phyloP scores from a whole-genome alignment of 2,329 filamentous ascomycete genomes.

The Claviceps paspali region DNA sequence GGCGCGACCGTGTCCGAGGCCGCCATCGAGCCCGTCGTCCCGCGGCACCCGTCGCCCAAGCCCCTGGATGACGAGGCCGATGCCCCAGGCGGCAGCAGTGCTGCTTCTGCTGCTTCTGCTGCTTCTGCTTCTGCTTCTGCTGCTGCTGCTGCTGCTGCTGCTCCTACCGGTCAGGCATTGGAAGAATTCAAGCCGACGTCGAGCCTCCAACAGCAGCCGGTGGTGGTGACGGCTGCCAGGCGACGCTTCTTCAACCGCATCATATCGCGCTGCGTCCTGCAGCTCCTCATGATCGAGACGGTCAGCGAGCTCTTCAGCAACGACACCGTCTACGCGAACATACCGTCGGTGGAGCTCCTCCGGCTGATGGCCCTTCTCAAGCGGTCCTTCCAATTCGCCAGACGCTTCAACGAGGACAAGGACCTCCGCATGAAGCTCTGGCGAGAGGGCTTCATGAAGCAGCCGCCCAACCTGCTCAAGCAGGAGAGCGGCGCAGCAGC shows the following conservation, averaged over 20 bases:
- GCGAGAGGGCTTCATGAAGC: constrained; percentile 99
- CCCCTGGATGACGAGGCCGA: constrained; percentile 20
- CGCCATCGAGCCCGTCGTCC: constrained; percentile 20
- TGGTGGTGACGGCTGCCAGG: constrained; percentile 84
- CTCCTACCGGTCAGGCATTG: constrained; percentile 31
- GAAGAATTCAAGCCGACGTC: constrained; percentile 79
- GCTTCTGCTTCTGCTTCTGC: too few relatives aligned
- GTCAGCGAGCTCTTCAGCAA: constrained; percentile 98
- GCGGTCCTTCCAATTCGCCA: constrained; percentile 91
- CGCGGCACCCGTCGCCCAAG: constrained; percentile 13
- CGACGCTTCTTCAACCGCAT: constrained; percentile 97
- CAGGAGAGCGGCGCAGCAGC: constrained; percentile 87
- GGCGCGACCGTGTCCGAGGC: constrained; percentile 17
- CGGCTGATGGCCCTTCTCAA: constrained; percentile 89
- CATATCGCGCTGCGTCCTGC: constrained; percentile 94
- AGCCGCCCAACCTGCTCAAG: constrained; percentile 92
- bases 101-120: too few relatives aligned
- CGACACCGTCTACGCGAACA: constrained; percentile 83
- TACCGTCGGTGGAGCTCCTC: constrained; percentile 77
- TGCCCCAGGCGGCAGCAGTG: constrained; percentile 15
- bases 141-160: too few relatives aligned
- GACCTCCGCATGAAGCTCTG: constrained; percentile 87
- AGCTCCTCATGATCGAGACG: constrained; percentile 98
- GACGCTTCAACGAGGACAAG: constrained; percentile 95
- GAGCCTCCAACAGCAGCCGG: constrained; percentile 68